These are phyloP conservation scores for Adansonia grandidieri DNA, from an alignment of 441 rosid genomes.

Conservation along the genomic window DNA sequence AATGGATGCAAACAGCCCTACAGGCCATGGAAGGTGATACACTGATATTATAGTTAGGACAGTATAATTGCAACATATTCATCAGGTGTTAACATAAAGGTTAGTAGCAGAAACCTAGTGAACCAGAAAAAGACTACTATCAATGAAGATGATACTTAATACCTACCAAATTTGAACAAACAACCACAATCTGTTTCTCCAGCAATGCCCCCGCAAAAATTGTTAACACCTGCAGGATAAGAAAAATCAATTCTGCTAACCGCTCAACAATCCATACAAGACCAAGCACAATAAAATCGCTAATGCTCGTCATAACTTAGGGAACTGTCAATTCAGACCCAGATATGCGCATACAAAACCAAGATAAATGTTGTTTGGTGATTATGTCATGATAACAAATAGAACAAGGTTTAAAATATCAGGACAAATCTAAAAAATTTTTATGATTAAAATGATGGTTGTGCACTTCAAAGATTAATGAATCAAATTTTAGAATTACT, in stretches of 20 bases:
- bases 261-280: slow-evolving; percentile 2
- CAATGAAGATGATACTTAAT: slow-evolving; percentile 16
- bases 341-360: not conserved
- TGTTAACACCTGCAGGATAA: slow-evolving; percentile 68
- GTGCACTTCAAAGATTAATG: not conserved
- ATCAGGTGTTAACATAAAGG: not conserved
- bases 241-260: slow-evolving; percentile 26
- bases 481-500: not conserved
- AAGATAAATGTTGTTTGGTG: not conserved
- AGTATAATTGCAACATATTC: not conserved
- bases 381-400: not conserved
- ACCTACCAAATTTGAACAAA: slow-evolving; percentile 94
- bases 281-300: slow-evolving; percentile 1
- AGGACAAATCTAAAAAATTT: not conserved
- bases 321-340: slow-evolving; percentile 3
- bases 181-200: slow-evolving; percentile 87
- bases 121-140: slow-evolving; percentile 13
- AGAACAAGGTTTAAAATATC: not conserved
- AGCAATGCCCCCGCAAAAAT: slow-evolving; percentile 85
- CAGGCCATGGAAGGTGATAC: slow-evolving; percentile 15
- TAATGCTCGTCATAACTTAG: not conserved
- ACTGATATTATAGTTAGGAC: not conserved
- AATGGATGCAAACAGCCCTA: not conserved
- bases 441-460: not conserved
- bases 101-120: not conserved